Percentiles rank a stretch among this genome's conserved stretches.
Conservation (phyloP, 768 basidiomycete genomes). For the Kwoniella botswanensis region DNA sequence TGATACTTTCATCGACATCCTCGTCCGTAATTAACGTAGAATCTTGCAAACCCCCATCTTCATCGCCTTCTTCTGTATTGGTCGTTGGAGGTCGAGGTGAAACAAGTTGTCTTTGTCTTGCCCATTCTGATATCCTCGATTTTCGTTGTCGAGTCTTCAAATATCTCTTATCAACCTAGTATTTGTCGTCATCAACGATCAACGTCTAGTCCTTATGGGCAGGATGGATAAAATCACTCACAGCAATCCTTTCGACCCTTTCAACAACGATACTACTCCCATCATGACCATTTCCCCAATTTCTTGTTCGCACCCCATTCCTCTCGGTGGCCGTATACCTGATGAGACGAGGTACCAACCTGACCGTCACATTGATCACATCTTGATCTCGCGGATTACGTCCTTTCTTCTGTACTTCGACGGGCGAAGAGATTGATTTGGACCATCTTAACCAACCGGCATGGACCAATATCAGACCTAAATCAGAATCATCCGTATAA, state of each 20-base stretch:
- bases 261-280: conserved; percentile 60
- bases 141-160: conserved; percentile 16
- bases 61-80: not conserved
- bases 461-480: conserved; percentile 59
- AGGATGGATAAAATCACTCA: conserved; percentile 16
- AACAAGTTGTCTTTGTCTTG: conserved; percentile 15
- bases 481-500: conserved; percentile 62
- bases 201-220: too few species aligned
- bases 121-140: conserved; percentile 22
- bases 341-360: conserved; percentile 58
- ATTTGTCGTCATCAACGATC: too few species aligned
- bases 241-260: conserved; percentile 51
- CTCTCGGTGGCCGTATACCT: conserved; percentile 57
- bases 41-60: not conserved
- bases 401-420: not conserved
- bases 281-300: conserved; percentile 62
- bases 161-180: conserved; percentile 21
- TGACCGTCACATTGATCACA: conserved; percentile 51
- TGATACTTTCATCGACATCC: conserved; percentile 1
- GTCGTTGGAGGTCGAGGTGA: not conserved
- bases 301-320: conserved; percentile 57
- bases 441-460: conserved; percentile 59
- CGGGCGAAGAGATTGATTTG: too few species aligned
- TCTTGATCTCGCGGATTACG: conserved; percentile 20
- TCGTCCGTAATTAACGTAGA: not conserved